Conservation (phyloP, 1,139 yeast genomes). For the Nematodospora anomalae region DNA sequence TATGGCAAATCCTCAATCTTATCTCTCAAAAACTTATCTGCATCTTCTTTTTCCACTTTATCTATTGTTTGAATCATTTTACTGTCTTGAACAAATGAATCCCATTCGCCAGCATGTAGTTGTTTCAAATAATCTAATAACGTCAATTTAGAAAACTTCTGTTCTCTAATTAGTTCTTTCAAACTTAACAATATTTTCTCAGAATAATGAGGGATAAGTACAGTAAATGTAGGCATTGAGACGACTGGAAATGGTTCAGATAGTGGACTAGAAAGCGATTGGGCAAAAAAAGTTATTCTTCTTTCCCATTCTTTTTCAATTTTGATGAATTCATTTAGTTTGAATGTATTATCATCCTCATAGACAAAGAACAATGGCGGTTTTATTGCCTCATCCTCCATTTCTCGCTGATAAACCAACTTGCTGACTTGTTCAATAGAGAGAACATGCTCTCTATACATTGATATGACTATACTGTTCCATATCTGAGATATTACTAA, state of each 20-base stretch:
- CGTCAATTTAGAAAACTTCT: conserved; percentile 59
- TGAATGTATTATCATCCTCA: conserved; percentile 60
- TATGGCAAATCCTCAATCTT: conserved; percentile 62
- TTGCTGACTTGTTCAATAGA: conserved; percentile 68
- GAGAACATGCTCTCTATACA: conserved; percentile 77
- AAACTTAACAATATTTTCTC: conserved; percentile 70
- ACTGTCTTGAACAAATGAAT: conserved; percentile 66
- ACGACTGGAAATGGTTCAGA: conserved; percentile 71
- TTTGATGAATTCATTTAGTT: conserved; percentile 43
- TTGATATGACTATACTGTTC: conserved; percentile 74
- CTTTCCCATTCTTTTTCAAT: conserved; percentile 73
- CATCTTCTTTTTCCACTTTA: conserved; percentile 9
- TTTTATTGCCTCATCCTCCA: conserved; percentile 38
- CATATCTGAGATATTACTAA: conserved; percentile 65
- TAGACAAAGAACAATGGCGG: conserved; percentile 71
- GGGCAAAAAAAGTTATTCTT: conserved; percentile 84
- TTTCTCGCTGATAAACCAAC: conserved; percentile 48
- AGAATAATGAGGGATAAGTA: conserved; percentile 79
- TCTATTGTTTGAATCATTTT: conserved; percentile 32
- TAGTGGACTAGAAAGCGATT: conserved; percentile 74
- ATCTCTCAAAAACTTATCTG: conserved; percentile 6
- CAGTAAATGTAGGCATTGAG: conserved; percentile 82
- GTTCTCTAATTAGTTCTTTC: conserved; percentile 66
- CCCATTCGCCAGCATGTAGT: conserved; percentile 74
- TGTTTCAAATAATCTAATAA: conserved; percentile 72